Evolutionary conservation across 345 rosid genomes (phyloP), one percentile per base, ranked within the genome.

Genomic region (Camelina hispida): DNA sequence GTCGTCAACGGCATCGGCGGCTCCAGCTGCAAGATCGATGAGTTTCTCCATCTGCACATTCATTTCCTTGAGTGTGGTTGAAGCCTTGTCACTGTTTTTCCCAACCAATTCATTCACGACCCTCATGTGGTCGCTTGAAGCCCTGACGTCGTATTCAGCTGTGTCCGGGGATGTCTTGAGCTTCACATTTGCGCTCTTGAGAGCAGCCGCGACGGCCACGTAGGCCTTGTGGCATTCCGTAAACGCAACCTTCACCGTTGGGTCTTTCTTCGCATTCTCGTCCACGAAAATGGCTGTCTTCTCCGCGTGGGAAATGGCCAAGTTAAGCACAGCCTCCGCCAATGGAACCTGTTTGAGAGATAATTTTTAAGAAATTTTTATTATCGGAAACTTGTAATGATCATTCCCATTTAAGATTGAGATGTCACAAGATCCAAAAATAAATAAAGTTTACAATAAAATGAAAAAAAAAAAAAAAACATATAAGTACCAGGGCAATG

Each of bases 1-100:
- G 9, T 78, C 78, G 20, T 78, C 81, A 40, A 78, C 44, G 17
- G 81, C 73, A 67, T 78, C 81, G 5, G 81, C 61, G 35, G 81
- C 81, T 43, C 78, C 77, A 44, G 81, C 73, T 1, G 81, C 78
- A 59, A 78, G 73, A 52, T 72, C 78, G 1, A 78, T 16, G 1
- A 78, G 67, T 22, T 59, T 72, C 23, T 59, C 77, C 81, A 78
- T 78, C 52, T 78, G 59, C 40, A 59, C 23, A 7, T 63, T 78
- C 81, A 78, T 78, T 9, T 60, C 77, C 50, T 52, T 72, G 1
- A 78, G 69, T 1, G 51, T 9, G 7, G 57, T 52, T 3, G 78
- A 78, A 60, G 81, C 43, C 16, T 4, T 7, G 44, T 72, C 78
- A 9, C 0, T 78, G 57, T 72, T 72, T 22, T 60, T 78, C 3